Conservation (phyloP, 495 filamentous ascomycete genomes). For the Podospora anserina region DNA sequence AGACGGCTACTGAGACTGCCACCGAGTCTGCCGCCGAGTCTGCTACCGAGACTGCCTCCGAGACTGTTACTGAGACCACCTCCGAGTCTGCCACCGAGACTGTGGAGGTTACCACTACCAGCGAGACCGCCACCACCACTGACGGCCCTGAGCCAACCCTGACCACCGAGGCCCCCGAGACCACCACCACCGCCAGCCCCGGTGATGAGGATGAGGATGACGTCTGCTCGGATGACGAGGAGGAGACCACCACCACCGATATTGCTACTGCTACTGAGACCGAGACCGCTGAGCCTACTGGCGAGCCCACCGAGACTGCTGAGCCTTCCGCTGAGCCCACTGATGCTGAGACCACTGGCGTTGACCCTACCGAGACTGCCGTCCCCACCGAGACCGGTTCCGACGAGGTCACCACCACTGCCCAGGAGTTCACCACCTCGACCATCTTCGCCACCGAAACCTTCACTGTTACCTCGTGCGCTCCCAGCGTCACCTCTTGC, state of each 20-base stretch:
- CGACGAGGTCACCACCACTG: neutral
- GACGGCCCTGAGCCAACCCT: slow-evolving; percentile 3
- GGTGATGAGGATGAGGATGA: slow-evolving; percentile 19
- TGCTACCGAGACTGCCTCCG: neutral
- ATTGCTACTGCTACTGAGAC: slow-evolving; percentile 17
- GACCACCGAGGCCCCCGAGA: slow-evolving; percentile 10
- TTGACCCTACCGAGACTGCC: slow-evolving; percentile 5
- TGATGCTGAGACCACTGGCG: neutral
- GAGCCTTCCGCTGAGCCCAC: slow-evolving; percentile 6
- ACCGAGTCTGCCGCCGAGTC: neutral
- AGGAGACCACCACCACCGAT: slow-evolving; percentile 10
- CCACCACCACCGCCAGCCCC: slow-evolving; percentile 25
- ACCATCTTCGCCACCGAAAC: slow-evolving; percentile 58
- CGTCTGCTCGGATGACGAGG: slow-evolving; percentile 18
- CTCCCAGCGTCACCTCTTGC: slow-evolving; percentile 56
- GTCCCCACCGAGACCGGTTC: neutral
- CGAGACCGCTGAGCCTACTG: neutral
- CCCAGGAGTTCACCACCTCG: slow-evolving; percentile 45
- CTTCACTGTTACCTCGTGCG: slow-evolving; percentile 58
- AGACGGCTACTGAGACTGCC: neutral
- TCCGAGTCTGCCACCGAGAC: neutral
- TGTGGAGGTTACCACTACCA: neutral
- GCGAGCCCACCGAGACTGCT: neutral
- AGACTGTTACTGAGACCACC: neutral
- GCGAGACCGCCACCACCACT: slow-evolving; percentile 5